Conservation (phyloP, 2,329 filamentous ascomycete species). For the Penicillium capsulatum region DNA sequence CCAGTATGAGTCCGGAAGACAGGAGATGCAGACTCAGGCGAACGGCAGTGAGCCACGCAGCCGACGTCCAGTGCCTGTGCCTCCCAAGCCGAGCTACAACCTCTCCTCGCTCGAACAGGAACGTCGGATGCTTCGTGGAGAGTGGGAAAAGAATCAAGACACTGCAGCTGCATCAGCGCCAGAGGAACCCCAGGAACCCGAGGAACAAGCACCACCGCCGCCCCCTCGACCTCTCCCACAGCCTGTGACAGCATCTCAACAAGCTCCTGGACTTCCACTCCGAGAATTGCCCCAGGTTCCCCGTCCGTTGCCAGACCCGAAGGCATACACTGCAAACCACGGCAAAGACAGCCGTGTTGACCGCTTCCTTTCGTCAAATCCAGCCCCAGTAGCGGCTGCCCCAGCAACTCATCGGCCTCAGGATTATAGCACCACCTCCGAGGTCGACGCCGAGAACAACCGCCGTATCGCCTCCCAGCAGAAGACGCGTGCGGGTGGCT, state of each 20-base stretch:
- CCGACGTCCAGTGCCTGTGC: constrained; percentile 31
- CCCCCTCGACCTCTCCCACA: constrained; percentile 32
- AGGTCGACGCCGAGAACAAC: constrained; percentile 54
- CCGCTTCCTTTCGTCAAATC: constrained; percentile 53
- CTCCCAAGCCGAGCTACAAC: constrained; percentile 46
- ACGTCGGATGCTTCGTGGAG: constrained; percentile 55
- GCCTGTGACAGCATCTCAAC: constrained; percentile 18
- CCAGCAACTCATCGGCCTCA: constrained; percentile 39
- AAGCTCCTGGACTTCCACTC: constrained; percentile 9
- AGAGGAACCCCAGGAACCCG: constrained; percentile 11
- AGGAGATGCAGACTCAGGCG: constrained; percentile 42
- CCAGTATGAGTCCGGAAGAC: constrained; percentile 59
- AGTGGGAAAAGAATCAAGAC: constrained; percentile 49
- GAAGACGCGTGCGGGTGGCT: constrained; percentile 56
- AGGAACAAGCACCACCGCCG: constrained; percentile 21
- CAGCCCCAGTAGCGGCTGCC: constrained; percentile 43
- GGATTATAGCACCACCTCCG: constrained; percentile 51
- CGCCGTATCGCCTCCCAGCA: constrained; percentile 53
- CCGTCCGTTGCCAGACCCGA: constrained; percentile 48
- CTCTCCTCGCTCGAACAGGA: constrained; percentile 59
- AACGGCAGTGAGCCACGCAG: constrained; percentile 20
- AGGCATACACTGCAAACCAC: constrained; percentile 32
- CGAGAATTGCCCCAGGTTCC: constrained; percentile 26
- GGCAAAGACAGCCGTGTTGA: constrained; percentile 48
- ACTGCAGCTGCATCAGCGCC: constrained; percentile 15